Evolutionary conservation across 1,284 basidiomycete species (phyloP).

Genomic region (Bjerkandera adusta): DNA sequence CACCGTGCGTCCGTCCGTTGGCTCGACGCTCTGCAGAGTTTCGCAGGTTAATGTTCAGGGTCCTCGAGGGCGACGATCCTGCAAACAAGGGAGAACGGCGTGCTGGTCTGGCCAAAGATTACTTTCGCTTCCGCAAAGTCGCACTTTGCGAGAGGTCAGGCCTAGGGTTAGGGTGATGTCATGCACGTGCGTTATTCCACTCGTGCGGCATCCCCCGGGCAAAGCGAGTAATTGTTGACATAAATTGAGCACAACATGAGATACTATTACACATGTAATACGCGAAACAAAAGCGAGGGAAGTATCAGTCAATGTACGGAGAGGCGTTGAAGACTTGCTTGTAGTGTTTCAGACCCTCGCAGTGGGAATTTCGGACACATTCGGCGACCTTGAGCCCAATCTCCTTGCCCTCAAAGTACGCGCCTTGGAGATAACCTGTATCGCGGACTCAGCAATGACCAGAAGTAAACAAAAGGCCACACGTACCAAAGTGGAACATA

Average conservation of each 20-base stretch:
- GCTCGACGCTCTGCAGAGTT: not conserved
- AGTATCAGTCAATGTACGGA: constrained; percentile 25
- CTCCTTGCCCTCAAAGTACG: constrained; percentile 32
- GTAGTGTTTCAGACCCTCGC: constrained; percentile 25
- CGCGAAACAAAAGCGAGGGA: too few relatives aligned
- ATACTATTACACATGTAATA: too few relatives aligned
- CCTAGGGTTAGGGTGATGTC: not conserved
- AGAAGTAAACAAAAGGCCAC: not conserved
- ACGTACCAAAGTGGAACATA: constrained; percentile 53
- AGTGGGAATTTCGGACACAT: constrained; percentile 23
- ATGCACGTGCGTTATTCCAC: not conserved
- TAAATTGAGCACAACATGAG: too few relatives aligned
- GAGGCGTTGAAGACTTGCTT: constrained; percentile 27
- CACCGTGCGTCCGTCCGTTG: not conserved
- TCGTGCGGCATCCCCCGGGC: too few relatives aligned
- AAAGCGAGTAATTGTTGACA: too few relatives aligned
- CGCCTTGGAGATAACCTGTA: constrained; percentile 36
- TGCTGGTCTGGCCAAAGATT: not conserved
- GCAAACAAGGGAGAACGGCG: not conserved
- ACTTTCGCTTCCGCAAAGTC: too few relatives aligned
- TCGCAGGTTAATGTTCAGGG: not conserved
- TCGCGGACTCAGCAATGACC: not conserved
- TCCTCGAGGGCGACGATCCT: not conserved
- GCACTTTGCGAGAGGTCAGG: not conserved
- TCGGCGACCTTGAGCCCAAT: constrained; percentile 25